phyloP scores from a whole-genome alignment of 345 rosid species.

The Salix koriyanagi region DNA sequence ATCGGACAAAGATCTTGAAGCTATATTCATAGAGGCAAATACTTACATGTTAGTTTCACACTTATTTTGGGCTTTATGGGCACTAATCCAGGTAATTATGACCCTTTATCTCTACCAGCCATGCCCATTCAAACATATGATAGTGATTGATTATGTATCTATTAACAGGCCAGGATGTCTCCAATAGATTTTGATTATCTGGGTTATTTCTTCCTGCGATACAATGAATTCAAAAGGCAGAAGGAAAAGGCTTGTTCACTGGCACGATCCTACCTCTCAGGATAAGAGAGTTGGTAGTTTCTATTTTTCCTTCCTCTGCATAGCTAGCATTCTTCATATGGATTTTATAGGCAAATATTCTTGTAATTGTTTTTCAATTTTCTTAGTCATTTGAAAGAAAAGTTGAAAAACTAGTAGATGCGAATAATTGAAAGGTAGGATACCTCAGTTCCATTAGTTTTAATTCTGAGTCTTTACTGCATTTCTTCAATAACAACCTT shows the following conservation, averaged over 20 bases:
- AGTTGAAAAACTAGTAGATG: not conserved
- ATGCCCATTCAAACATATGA: not conserved
- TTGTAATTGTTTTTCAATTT: not conserved
- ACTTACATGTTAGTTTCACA: constrained; percentile 75
- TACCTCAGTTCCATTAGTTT: not conserved
- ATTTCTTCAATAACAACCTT: not conserved
- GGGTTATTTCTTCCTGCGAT: constrained; percentile 77
- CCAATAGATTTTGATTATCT: constrained; percentile 83
- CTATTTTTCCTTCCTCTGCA: not conserved
- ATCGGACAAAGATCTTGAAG: constrained; percentile 53
- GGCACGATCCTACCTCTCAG: constrained; percentile 50
- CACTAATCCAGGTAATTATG: constrained; percentile 69
- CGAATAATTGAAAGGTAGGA: not conserved
- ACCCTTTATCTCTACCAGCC: not conserved
- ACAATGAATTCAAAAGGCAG: constrained; percentile 77
- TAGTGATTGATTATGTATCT: not conserved
- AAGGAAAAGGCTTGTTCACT: constrained; percentile 49
- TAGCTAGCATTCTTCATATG: not conserved
- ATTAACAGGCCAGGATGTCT: constrained; percentile 81
- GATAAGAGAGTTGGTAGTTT: not conserved
- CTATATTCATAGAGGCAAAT: constrained; percentile 61
- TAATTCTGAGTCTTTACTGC: not conserved
- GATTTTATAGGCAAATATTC: not conserved
- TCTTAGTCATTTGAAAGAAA: not conserved
- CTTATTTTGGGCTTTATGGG: constrained; percentile 92